Conservation (phyloP, 169 alveolate genomes). For the Plasmodium billcollinsi region DNA sequence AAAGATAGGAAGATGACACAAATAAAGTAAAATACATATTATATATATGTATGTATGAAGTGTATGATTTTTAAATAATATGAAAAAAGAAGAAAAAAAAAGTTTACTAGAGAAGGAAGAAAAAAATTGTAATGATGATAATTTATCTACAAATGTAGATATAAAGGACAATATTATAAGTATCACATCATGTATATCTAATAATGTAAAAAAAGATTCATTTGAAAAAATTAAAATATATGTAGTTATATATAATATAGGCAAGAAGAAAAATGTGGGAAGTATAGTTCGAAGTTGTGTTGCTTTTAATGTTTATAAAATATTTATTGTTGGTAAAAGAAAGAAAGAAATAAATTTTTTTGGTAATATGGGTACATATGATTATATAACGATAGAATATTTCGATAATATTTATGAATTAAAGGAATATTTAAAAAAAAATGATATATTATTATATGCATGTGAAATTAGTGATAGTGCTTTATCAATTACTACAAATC, state of each 20-base stretch:
- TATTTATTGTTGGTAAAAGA: conserved; percentile 79
- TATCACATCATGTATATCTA: no score
- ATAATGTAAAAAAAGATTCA: no score
- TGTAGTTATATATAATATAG: conserved; percentile 78
- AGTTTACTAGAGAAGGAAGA: no score
- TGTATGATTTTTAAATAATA: no score
- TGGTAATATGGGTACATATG: conserved; percentile 82
- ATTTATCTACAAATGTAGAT: no score
- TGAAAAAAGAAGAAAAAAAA: no score
- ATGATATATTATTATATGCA: conserved; percentile 87
- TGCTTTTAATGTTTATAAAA: conserved; percentile 81
- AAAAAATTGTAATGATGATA: no score
- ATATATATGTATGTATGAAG: no score
- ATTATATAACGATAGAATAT: conserved; percentile 68
- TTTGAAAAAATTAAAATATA: conserved; percentile 42
- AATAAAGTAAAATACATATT: no score
- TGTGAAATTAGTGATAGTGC: conserved; percentile 89
- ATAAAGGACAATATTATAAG: no score
- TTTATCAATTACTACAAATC: conserved; percentile 82
- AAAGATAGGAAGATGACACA: no score
- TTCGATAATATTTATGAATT: conserved; percentile 70
- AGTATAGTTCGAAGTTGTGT: conserved; percentile 80
- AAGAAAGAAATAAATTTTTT: conserved; percentile 76
- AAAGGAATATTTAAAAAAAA: conserved; percentile 75
- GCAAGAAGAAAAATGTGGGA: conserved; percentile 81